Base-by-base conservation (phyloP, 495 filamentous ascomycete species). In the Penicillium waksmanii region DNA sequence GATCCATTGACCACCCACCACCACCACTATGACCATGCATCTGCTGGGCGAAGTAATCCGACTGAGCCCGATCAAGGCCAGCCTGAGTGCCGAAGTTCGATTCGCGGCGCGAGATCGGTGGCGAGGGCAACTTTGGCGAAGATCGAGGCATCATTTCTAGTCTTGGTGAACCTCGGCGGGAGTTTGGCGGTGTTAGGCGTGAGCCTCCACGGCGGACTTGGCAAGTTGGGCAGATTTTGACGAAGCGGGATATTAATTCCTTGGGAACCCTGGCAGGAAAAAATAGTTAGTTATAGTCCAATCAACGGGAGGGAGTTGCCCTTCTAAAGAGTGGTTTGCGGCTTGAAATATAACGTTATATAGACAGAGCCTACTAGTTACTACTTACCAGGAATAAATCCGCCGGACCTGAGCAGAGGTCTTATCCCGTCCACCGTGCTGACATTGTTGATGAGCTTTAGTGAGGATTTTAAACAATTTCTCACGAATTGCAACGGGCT, bases 391-490 rank as follows among this genome's bases (percentile, higher is more conserved):
- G 63, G 82, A 85, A 64, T 82, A 85, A 52, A 80, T 76, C 35
- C 80, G 77, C 51, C 83, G 78, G 35, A 85, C 83, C 55, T 84
- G 79, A 15, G 80, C 79, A 17, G 83, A 85, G 31, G 83, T 85
- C 65, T 85, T 85, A 65, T 85, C 83, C 53, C 83, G 76, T n/a
- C 83, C 83, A 58, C 83, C 83, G 63, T 85, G 83, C 51, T 85
- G 80, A 27, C 82, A 84, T 62, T 82, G 80, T 35, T 81, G 77
- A 61, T 85, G 83, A 43, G 83, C 82, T 33, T 72, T 79, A 38
- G 80, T 84, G 58, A 85, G 75, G 42, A 85, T 80, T 55, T 82
- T 78, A 66, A 83, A 85, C 17, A 85, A 56, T 54, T 83, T 80
- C 66, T 85, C 83, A 23, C 82, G 79, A 54, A 85, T 81, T n/a